phyloP scores from a whole-genome alignment of 495 filamentous ascomycete species.

The Amphirosellinia nigrospora region DNA sequence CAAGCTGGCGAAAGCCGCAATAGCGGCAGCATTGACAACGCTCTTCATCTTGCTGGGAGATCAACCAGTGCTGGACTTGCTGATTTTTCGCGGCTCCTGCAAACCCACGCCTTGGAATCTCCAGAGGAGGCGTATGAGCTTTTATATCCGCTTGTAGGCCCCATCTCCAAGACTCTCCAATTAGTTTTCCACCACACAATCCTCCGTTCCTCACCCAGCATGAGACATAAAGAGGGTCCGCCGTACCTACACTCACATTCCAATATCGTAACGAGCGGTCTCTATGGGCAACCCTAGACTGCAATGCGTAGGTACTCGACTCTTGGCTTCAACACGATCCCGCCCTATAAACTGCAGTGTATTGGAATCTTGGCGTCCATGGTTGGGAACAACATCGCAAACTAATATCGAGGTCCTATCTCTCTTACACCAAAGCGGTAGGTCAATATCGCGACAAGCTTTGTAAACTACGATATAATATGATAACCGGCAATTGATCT shows the following conservation, averaged over 20 bases:
- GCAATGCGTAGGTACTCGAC: not conserved
- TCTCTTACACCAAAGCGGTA: slow-evolving; percentile 23
- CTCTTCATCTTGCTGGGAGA: slow-evolving; percentile 35
- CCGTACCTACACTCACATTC: not conserved
- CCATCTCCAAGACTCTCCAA: slow-evolving; percentile 3
- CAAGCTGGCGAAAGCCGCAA: slow-evolving; percentile 41
- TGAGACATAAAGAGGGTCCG: not conserved
- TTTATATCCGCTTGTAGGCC: slow-evolving; percentile 22
- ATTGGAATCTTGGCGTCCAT: slow-evolving; percentile 11
- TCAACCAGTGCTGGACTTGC: slow-evolving; percentile 25
- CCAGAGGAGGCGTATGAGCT: not conserved
- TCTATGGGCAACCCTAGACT: slow-evolving; percentile 1
- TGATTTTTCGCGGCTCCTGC: slow-evolving; percentile 14
- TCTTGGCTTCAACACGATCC: slow-evolving; percentile 15
- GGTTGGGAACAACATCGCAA: slow-evolving; percentile 12
- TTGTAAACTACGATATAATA: not conserved
- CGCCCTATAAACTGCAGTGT: not conserved
- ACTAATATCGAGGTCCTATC: slow-evolving; percentile 19
- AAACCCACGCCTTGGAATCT: not conserved
- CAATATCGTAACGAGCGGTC: not conserved
- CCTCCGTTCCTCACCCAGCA: not conserved
- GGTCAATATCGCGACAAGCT: slow-evolving; percentile 22
- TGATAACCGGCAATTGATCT: slow-evolving; percentile 23
- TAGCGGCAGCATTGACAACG: slow-evolving; percentile 39
- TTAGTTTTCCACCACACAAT: not conserved